Conservation (phyloP, 306 rosid genomes). For the Gillenia trifoliata region DNA sequence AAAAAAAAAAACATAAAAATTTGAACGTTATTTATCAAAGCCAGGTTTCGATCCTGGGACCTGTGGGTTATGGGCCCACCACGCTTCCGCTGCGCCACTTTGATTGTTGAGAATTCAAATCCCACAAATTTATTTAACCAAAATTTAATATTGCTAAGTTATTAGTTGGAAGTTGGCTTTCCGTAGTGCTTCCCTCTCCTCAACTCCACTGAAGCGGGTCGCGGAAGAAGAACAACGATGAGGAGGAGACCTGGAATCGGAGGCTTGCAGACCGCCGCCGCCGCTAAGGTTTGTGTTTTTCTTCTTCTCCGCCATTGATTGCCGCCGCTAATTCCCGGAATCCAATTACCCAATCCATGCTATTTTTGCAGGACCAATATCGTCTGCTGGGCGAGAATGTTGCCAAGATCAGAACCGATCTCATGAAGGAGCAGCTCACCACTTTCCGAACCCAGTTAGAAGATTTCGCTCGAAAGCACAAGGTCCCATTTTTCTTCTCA, state of each 20-base stretch:
- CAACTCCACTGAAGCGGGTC: background rate
- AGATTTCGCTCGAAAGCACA: conserved; percentile 94
- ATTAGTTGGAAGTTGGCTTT: rapidly evolving
- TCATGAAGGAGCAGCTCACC: conserved; percentile 89
- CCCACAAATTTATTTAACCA: background rate
- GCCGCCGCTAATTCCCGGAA: background rate
- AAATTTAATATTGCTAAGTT: rapidly evolving
- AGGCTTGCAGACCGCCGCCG: conserved; percentile 78
- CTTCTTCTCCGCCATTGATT: background rate
- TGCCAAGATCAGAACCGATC: conserved; percentile 83
- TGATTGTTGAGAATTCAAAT: background rate
- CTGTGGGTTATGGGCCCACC: conserved; percentile 55
- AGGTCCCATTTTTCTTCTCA: conserved; percentile 33
- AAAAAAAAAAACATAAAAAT: background rate
- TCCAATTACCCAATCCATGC: background rate
- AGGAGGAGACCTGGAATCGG: conserved; percentile 95
- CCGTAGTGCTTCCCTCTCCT: too few relatives aligned
- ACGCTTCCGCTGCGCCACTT: conserved; percentile 58
- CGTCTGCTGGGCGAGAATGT: conserved; percentile 88
- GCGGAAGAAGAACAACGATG: conserved; percentile 27
- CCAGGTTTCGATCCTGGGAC: conserved; percentile 48
- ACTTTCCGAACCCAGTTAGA: conserved; percentile 91
- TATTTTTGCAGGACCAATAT: conserved; percentile 55
- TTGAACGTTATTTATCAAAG: background rate
- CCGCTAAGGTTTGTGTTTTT: conserved; percentile 53